These are phyloP conservation scores for Boletus reticuloceps DNA, from an alignment of 768 basidiomycete genomes.

Conservation along the genomic window DNA sequence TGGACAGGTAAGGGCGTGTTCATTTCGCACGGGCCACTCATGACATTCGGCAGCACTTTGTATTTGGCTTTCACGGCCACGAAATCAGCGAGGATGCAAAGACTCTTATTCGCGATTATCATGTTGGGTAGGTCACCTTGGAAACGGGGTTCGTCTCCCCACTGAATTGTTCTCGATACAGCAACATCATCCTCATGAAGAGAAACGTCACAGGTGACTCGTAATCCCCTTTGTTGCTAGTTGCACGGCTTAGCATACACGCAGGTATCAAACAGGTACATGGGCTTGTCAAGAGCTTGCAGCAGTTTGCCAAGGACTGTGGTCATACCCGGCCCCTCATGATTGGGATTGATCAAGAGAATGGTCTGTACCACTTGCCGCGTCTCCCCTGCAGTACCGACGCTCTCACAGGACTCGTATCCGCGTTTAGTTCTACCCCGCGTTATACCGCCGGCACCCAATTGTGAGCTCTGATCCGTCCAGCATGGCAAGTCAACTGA, in stretches of 20 bases:
- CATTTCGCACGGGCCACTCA: neutral
- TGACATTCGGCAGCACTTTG: slow-evolving; percentile 55
- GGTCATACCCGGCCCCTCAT: slow-evolving; percentile 57
- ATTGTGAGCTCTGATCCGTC: slow-evolving; percentile 46
- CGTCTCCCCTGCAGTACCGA: no score
- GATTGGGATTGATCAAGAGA: slow-evolving; percentile 74
- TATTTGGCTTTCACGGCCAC: slow-evolving; percentile 66
- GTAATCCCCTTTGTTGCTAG: neutral
- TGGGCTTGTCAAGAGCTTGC: slow-evolving; percentile 46
- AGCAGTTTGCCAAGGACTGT: slow-evolving; percentile 52
- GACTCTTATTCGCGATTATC: slow-evolving; percentile 58
- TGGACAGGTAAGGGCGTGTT: slow-evolving; percentile 37
- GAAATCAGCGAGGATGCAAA: slow-evolving; percentile 49
- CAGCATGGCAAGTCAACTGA: neutral
- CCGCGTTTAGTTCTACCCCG: slow-evolving; percentile 54
- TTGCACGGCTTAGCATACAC: neutral
- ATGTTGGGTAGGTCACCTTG: slow-evolving; percentile 44
- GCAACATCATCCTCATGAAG: slow-evolving; percentile 66
- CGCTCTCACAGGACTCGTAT: slow-evolving; percentile 52
- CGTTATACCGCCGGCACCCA: slow-evolving; percentile 53
- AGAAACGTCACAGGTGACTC: slow-evolving; percentile 55
- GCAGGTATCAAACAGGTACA: slow-evolving; percentile 53
- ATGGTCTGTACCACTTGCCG: slow-evolving; percentile 40
- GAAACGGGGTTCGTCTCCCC: no score
- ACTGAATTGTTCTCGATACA: slow-evolving; percentile 13